Conservation (phyloP, 2,329 filamentous ascomycete species). For the Dothideomycetes sp. region DNA sequence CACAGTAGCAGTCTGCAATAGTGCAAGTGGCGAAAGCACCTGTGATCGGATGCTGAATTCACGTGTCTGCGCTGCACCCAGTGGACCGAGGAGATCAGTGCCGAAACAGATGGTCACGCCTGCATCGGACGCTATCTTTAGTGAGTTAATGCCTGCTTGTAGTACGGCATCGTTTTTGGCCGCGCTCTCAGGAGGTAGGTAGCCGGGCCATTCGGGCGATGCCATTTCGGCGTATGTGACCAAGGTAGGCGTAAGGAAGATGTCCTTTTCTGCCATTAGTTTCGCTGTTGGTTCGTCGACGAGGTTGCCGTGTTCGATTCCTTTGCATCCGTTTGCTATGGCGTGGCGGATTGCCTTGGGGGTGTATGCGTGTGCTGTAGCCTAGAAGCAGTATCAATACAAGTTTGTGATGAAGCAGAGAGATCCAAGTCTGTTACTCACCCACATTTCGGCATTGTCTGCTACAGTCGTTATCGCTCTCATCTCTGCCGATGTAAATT, state of each 20-base stretch:
- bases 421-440: no score
- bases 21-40: conserved; percentile 30
- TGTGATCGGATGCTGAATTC: conserved; percentile 38
- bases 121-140: conserved; percentile 39
- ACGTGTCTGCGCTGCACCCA: conserved; percentile 36
- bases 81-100: conserved; percentile 41
- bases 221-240: conserved; percentile 41
- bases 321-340: conserved; percentile 42
- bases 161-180: conserved; percentile 44
- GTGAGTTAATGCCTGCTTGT: conserved; percentile 31
- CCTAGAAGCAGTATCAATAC: conserved; percentile 18
- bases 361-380: conserved; percentile 50
- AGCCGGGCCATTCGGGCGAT: conserved; percentile 30
- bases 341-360: conserved; percentile 43
- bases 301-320: conserved; percentile 52
- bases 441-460: conserved; percentile 33
- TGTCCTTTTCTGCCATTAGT: conserved; percentile 38
- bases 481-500: conserved; percentile 48
- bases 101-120: conserved; percentile 48
- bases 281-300: conserved; percentile 45
- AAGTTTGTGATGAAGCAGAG: neutral
- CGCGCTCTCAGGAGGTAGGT: conserved; percentile 32
- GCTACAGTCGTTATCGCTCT: conserved; percentile 42
- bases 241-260: conserved; percentile 45
- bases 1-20: conserved; percentile 42